phyloP scores from a whole-genome alignment of 75 land plant genomes.

The Cunninghamia lanceolata region DNA sequence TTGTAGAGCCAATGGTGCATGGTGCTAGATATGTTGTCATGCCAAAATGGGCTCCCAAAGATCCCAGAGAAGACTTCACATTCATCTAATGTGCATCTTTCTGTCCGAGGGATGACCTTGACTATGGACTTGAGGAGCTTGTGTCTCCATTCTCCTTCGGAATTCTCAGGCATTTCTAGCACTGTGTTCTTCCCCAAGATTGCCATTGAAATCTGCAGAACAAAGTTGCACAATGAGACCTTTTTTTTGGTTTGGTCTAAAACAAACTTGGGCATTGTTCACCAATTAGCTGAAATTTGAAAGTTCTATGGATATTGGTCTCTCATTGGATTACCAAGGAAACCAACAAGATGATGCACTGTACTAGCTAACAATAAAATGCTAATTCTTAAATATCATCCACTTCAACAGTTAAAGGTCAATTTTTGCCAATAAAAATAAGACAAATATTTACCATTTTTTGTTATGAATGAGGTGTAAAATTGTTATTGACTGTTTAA shows the following conservation, averaged over 20 bases:
- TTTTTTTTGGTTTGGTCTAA: not conserved
- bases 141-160: constrained; percentile 22
- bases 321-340: not conserved
- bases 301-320: not conserved
- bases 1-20: constrained; percentile 48
- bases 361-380: not conserved
- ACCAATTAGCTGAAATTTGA: not conserved
- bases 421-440: too few relatives aligned
- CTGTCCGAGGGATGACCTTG: constrained; percentile 28
- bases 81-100: constrained; percentile 35
- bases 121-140: constrained; percentile 22
- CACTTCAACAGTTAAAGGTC: too few relatives aligned
- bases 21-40: constrained; percentile 28
- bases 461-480: too few relatives aligned
- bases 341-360: not conserved
- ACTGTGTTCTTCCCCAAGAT: constrained; percentile 38
- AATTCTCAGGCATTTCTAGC: constrained; percentile 16
- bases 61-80: constrained; percentile 47
- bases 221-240: not conserved
- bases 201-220: constrained; percentile 29
- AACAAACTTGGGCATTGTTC: not conserved
- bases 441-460: too few relatives aligned
- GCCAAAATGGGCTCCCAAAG: constrained; percentile 57
- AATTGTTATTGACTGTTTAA: too few relatives aligned
- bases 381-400: too few relatives aligned